Percentiles rank a stretch among this genome's conserved stretches.
Evolutionary conservation across 495 filamentous ascomycete genomes (phyloP).

Genomic region (Extremus antarcticus): DNA sequence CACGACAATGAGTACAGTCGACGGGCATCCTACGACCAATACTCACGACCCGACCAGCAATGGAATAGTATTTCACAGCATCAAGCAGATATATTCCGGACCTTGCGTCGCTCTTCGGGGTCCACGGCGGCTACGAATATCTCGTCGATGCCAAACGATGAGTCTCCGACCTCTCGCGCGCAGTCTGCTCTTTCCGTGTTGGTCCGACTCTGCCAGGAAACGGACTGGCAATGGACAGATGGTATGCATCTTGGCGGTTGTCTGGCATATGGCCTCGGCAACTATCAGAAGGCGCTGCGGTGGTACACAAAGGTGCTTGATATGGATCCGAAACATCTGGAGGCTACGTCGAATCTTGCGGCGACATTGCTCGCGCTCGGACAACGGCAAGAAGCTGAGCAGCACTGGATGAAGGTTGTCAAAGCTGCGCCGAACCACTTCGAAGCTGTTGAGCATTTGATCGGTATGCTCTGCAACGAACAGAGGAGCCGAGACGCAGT

Average conservation of each 20-base stretch:
- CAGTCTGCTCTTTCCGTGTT: conserved; percentile 67
- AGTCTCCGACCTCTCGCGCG: conserved; percentile 38
- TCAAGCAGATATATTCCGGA: conserved; percentile 7
- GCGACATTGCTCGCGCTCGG: conserved; percentile 78
- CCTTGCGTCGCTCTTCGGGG: conserved; percentile 14
- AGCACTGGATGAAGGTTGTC: conserved; percentile 76
- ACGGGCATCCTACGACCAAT: conserved; percentile 13
- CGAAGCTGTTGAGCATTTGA: conserved; percentile 92
- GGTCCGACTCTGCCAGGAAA: conserved; percentile 71
- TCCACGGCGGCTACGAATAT: conserved; percentile 3
- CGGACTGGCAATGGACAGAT: conserved; percentile 87
- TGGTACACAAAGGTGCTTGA: conserved; percentile 83
- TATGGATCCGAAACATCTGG: conserved; percentile 81
- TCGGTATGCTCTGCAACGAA: conserved; percentile 73
- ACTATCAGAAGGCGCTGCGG: conserved; percentile 71
- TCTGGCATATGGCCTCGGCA: conserved; percentile 81
- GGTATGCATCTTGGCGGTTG: conserved; percentile 91
- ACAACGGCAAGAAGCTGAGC: conserved; percentile 71
- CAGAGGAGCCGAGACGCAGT: conserved; percentile 79
- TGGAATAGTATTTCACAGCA: background rate
- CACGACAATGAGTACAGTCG: conserved; percentile 9
- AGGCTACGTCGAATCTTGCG: conserved; percentile 88
- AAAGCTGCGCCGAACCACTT: conserved; percentile 80
- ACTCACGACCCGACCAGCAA: background rate
- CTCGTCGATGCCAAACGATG: conserved; percentile 6